These are phyloP conservation scores for Saxispiralis lemnorum DNA, from an alignment of 495 filamentous ascomycete species.

Conservation along the genomic window DNA sequence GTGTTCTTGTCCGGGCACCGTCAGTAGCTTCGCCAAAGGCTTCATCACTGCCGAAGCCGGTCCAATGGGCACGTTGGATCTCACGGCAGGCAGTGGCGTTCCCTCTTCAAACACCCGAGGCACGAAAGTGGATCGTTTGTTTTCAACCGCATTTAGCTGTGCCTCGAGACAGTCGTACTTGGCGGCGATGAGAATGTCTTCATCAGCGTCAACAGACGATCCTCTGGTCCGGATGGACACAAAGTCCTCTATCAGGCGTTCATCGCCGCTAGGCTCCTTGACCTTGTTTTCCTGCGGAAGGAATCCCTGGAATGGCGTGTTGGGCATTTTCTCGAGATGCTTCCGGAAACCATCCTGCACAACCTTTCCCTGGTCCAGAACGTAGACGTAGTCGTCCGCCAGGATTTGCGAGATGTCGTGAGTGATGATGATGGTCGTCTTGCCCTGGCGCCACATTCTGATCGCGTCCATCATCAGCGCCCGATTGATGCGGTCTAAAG, in stretches of 20 bases:
- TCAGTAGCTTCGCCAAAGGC: no score
- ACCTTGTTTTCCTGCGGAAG: conserved; percentile 5
- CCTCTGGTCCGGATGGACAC: conserved; percentile 2
- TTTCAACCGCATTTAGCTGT: conserved; percentile 6
- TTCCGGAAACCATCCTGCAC: conserved; percentile 48
- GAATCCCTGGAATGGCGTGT: conserved; percentile 20
- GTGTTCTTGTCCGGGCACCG: no score
- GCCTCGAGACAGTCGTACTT: conserved; percentile 6
- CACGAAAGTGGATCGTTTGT: conserved; percentile 8
- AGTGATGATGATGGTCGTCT: conserved; percentile 37
- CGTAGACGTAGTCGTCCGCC: conserved; percentile 59
- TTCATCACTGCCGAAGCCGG: no score
- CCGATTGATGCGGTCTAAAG: conserved; percentile 26
- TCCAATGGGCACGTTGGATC: neutral
- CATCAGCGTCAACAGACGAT: conserved; percentile 1
- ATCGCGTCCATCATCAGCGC: conserved; percentile 24
- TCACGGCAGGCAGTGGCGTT: neutral
- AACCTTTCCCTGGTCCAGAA: conserved; percentile 54
- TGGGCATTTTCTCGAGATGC: conserved; percentile 26
- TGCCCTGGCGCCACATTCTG: conserved; percentile 24
- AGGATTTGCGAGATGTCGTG: conserved; percentile 74
- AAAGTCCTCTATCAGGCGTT: neutral
- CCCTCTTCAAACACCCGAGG: conserved; percentile 1
- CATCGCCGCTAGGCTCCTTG: neutral
- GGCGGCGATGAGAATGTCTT: neutral